Evolutionary conservation across 441 rosid species (phyloP).

Genomic region (Dalechampia spathulata): DNA sequence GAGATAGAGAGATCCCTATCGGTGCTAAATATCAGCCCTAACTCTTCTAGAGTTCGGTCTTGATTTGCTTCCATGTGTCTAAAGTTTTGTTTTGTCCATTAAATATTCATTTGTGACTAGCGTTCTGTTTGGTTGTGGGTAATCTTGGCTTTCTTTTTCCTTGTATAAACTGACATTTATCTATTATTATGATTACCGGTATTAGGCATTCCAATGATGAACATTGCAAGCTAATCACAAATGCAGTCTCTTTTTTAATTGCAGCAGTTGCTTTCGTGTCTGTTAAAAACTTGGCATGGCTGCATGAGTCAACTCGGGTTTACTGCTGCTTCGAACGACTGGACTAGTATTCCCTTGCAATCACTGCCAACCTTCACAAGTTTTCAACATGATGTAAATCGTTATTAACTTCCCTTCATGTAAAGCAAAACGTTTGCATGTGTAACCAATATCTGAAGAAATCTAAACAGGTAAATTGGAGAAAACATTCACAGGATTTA

Average conservation of each 20-base stretch:
- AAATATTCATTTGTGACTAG: too few species aligned
- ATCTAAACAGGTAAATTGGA: not conserved
- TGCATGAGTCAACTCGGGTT: conserved; percentile 8
- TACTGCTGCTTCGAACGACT: conserved; percentile 10
- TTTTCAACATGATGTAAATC: conserved; percentile 20
- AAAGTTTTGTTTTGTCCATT: too few species aligned
- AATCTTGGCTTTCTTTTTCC: too few species aligned
- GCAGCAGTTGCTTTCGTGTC: not conserved
- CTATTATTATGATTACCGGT: too few species aligned
- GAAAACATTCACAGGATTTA: not conserved
- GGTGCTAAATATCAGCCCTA: too few species aligned
- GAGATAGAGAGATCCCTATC: too few species aligned
- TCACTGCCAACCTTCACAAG: conserved; percentile 16
- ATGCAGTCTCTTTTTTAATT: conserved; percentile 10
- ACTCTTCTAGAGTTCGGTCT: too few species aligned
- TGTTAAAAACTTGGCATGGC: not conserved
- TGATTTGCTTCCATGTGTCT: too few species aligned
- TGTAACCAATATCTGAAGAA: conserved; percentile 12
- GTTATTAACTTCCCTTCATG: conserved; percentile 21
- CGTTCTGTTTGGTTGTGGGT: too few species aligned
- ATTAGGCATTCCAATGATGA: too few species aligned
- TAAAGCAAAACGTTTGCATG: conserved; percentile 23
- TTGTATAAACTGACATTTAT: too few species aligned
- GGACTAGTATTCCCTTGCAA: conserved; percentile 12
- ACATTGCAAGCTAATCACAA: too few species aligned